Base-by-base conservation (phyloP, 768 basidiomycete species). In the Russula sp. region DNA sequence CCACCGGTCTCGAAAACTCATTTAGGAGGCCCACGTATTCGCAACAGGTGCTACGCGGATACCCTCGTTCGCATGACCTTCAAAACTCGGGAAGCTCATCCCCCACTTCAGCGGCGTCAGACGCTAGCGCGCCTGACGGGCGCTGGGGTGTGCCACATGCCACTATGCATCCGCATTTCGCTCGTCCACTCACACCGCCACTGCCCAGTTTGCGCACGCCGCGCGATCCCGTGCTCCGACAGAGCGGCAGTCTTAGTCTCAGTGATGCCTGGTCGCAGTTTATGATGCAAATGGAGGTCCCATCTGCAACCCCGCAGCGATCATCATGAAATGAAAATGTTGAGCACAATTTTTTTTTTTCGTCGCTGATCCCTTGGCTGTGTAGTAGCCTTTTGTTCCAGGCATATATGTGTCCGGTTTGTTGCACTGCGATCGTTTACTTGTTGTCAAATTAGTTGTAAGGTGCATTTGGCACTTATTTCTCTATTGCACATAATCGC, bases 211-310 rank as follows among this genome's bases (percentile, higher is more conserved):
- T 57, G 32, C 49, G 32, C 7, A 42, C 63, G 18, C 9, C 63
- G 18, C 14, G 26, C 10, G 63, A 67, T 55, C 63, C 49, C 28
- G 63, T 67, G 49, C 28, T 67, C 24, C 44, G 63, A 26, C 66
- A 67, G 59, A 64, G 66, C 6, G 66, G 66, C 2, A 40, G 44
- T 52, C 65, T 68, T 53, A 60, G 61, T 18, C 65, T 62, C 56
- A 60, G 61, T 14, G 65, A 66, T 9, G 67, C 65, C 18, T 59
- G 65, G 65, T 61, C 59, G 13, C 63, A 64, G 36, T 59, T 62
- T 44, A 52, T 67, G 48, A 52, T 38, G 26, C 63, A 62, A 50
- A 69, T 63, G 61, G 62, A 60, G 50, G 42, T 53, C 46, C 46
- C 32, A 18, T 32, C 59, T 16, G 14, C 10, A 28, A 26, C 42